Conservation (phyloP, 1,284 basidiomycete genomes). For the Ustilago trichophora region DNA sequence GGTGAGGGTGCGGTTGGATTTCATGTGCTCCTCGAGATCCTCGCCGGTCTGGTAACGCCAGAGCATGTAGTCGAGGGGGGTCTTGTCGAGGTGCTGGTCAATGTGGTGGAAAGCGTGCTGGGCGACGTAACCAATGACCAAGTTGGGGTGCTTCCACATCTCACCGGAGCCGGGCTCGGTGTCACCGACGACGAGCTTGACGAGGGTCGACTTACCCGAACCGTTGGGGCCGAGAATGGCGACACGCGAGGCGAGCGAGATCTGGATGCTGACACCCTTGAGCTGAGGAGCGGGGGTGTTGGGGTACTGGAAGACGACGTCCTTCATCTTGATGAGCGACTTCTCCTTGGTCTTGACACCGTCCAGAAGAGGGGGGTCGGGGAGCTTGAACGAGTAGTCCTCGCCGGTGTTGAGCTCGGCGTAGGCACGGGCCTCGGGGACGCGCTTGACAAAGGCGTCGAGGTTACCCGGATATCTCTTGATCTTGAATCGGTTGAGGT, state of each 20-base stretch:
- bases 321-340: conserved; percentile 67
- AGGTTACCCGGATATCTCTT: conserved; percentile 67
- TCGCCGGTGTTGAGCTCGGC: conserved; percentile 65
- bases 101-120: conserved; percentile 68
- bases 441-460: conserved; percentile 66
- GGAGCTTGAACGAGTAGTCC: conserved; percentile 67
- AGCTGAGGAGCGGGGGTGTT: conserved; percentile 64
- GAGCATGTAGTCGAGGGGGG: conserved; percentile 67
- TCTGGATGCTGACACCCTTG: conserved; percentile 65
- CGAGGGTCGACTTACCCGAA: conserved; percentile 66
- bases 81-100: conserved; percentile 67
- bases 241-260: conserved; percentile 67
- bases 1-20: conserved; percentile 57
- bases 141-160: conserved; percentile 67
- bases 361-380: conserved; percentile 66
- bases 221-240: conserved; percentile 67
- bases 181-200: conserved; percentile 66
- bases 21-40: conserved; percentile 66
- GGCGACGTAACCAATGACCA: conserved; percentile 67
- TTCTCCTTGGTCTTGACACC: conserved; percentile 68
- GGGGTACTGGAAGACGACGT: conserved; percentile 66
- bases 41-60: conserved; percentile 68
- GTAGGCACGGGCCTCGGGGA: conserved; percentile 65
- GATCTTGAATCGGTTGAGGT: conserved; percentile 67
- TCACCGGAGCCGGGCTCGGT: conserved; percentile 65